These are phyloP conservation scores for Entrophospora sp. DNA, from an alignment of 192 early-diverging fungal genomes.

Conservation along the genomic window DNA sequence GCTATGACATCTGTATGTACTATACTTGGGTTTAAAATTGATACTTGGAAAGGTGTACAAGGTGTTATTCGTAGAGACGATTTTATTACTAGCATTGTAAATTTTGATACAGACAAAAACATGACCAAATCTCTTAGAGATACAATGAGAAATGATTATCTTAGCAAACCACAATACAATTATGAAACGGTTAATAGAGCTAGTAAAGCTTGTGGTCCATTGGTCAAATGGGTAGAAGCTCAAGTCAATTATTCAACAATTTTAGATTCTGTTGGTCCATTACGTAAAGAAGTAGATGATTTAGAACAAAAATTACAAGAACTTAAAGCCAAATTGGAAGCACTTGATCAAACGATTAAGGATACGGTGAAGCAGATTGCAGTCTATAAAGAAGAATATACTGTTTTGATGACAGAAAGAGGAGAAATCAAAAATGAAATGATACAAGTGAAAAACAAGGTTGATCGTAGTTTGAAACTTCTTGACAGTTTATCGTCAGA, in stretches of 20 bases:
- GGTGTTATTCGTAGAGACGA: constrained; percentile 86
- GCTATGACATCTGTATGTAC: constrained; percentile 98
- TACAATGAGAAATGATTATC: constrained; percentile 66
- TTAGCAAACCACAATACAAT: constrained; percentile 80
- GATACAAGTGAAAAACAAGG: constrained; percentile 85
- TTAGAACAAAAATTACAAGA: constrained; percentile 75
- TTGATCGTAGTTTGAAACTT: constrained; percentile 82
- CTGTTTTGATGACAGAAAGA: constrained; percentile 88
- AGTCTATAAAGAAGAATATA: constrained; percentile 96
- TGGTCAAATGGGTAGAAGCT: constrained; percentile 96
- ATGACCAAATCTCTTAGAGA: constrained; percentile 73
- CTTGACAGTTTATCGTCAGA: constrained; percentile 87
- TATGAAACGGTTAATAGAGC: constrained; percentile 97
- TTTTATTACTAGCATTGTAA: constrained; percentile 95
- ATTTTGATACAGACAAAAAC: constrained; percentile 82
- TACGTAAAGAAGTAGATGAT: constrained; percentile 83
- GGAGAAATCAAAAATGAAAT: constrained; percentile 86
- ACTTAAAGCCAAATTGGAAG: constrained; percentile 58
- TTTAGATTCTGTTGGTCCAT: constrained; percentile 87
- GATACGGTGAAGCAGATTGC: constrained; percentile 83
- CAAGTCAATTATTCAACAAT: constrained; percentile 93
- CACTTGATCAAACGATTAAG: constrained; percentile 61
- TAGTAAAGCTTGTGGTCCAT: constrained; percentile 95
- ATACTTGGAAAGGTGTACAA: constrained; percentile 90
- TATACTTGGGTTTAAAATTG: constrained; percentile 75